Evolutionary conservation across 495 filamentous ascomycete genomes (phyloP), one percentile per base, ranked within the genome.

Genomic region (Bombardia bombarda): DNA sequence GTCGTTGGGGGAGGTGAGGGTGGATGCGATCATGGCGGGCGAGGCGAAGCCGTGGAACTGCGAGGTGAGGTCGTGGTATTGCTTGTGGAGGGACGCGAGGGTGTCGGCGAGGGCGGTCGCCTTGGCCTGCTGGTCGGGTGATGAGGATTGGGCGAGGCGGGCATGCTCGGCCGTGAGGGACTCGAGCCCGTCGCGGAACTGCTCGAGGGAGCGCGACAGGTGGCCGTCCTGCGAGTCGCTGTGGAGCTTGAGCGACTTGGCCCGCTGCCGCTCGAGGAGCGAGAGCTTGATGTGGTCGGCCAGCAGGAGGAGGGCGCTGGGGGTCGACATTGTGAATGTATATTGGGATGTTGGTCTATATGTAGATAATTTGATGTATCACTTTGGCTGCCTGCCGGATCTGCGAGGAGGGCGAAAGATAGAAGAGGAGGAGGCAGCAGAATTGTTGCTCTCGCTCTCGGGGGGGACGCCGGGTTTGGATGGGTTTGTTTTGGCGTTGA

Each of bases 181-280:
- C 49, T 87, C 81, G 50, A 98, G 76, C 13, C 92, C 89, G 48
- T 89, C 86, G 32, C 78, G 78, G 38, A 98, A 76, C 28, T 84
- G 85, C 23, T 93, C 86, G 31, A 98, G 74, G 8, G 89, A 95
- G 32, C 86, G 74, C 5, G 87, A 89, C 48, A 96, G 92, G 51
- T 93, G 84, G 23, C 83, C 83, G 70, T 93, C 88, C 63, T 94
- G 86, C 6, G 83, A 77, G 57, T 87, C 87, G 55, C 88, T 81
- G 9, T 56, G 45, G 23, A 95, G 79, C 43, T 87, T 81, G n/a
- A 95, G 74, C 1, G 82, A 83, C 43, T 86, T 80, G n/a, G 89
- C 88, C 32, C 90, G 83, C 67, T 95, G 84, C 37, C 90, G 81
- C 60, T 97, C 92, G 20, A 96, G 74, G 22, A 88, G 70, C 24